A percentile compares a stretch with the other conserved stretches of the same genome.
Evolutionary conservation across 345 rosid genomes (phyloP).

Genomic region (Gossypium bickii): DNA sequence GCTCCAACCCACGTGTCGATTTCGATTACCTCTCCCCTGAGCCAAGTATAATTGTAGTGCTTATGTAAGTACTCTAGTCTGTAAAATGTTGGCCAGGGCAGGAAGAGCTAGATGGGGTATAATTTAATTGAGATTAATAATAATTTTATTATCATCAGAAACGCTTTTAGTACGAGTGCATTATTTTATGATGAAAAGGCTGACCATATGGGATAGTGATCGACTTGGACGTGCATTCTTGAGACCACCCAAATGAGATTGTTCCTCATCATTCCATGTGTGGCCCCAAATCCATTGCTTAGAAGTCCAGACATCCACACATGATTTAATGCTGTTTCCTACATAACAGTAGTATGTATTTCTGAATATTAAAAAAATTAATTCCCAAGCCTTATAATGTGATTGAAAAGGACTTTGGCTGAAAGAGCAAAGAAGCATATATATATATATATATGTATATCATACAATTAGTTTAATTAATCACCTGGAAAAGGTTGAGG

Average conservation of each 20-base stretch:
- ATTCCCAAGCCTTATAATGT: too few relatives aligned
- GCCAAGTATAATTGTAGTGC: not conserved
- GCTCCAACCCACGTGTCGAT: conserved; percentile 75
- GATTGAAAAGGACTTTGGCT: too few relatives aligned
- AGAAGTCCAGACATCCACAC: conserved; percentile 81
- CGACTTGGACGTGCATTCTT: conserved; percentile 53
- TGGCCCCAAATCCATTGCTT: conserved; percentile 68
- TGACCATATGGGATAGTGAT: conserved; percentile 66
- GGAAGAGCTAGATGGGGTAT: too few relatives aligned
- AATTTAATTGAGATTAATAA: too few relatives aligned
- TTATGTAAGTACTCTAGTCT: not conserved
- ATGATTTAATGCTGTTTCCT: conserved; percentile 74
- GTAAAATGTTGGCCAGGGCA: not conserved
- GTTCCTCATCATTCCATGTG: conserved; percentile 63
- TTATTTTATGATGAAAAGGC: not conserved
- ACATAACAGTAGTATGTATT: not conserved
- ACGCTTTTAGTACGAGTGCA: not conserved
- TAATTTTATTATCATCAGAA: too few relatives aligned
- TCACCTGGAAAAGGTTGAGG: conserved; percentile 61
- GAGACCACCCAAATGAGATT: conserved; percentile 76
- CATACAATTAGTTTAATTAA: not conserved
- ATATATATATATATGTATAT: too few relatives aligned
- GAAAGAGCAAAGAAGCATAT: not conserved
- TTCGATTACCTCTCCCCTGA: conserved; percentile 66
- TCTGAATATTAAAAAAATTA: not conserved